These are phyloP conservation scores for Ophiosphaerella narmari DNA, from an alignment of 2,329 filamentous ascomycete species.

Conservation along the genomic window DNA sequence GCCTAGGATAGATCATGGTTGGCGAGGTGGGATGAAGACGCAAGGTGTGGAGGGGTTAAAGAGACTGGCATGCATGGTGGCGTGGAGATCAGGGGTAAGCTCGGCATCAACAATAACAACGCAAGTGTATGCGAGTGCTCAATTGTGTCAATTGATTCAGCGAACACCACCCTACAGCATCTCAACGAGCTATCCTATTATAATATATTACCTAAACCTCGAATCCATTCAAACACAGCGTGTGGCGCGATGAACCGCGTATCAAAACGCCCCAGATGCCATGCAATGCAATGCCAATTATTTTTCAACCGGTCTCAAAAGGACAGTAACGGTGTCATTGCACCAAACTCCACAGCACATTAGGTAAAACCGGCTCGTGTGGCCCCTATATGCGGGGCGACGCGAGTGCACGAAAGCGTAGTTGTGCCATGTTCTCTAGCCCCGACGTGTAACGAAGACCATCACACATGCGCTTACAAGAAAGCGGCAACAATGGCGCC, in stretches of 20 bases:
- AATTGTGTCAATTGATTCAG: background rate
- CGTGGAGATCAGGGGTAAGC: background rate
- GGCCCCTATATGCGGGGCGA: slow-evolving; percentile 7
- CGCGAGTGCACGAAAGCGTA: slow-evolving; percentile 20
- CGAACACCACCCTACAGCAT: too few species aligned
- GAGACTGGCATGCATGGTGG: slow-evolving; percentile 5
- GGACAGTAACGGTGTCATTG: slow-evolving; percentile 22
- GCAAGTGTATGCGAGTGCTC: slow-evolving; percentile 1
- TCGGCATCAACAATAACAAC: background rate
- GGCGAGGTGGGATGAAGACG: slow-evolving; percentile 5
- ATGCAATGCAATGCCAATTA: slow-evolving; percentile 27
- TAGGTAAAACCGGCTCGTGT: too few species aligned
- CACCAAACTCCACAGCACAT: background rate
- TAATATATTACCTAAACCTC: background rate
- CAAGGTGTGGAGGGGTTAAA: slow-evolving; percentile 19
- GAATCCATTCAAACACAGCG: background rate
- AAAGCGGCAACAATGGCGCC: slow-evolving; percentile 44
- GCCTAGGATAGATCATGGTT: slow-evolving; percentile 26
- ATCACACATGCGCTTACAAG: slow-evolving; percentile 34
- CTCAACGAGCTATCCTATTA: too few species aligned
- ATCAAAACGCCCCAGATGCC: slow-evolving; percentile 10
- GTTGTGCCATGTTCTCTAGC: slow-evolving; percentile 11
- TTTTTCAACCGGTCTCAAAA: slow-evolving; percentile 37
- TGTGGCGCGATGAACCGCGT: slow-evolving; percentile 8
- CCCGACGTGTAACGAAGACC: slow-evolving; percentile 9